Conservation (phyloP, 2,329 filamentous ascomycete species). For the Arthroderma sp. region DNA sequence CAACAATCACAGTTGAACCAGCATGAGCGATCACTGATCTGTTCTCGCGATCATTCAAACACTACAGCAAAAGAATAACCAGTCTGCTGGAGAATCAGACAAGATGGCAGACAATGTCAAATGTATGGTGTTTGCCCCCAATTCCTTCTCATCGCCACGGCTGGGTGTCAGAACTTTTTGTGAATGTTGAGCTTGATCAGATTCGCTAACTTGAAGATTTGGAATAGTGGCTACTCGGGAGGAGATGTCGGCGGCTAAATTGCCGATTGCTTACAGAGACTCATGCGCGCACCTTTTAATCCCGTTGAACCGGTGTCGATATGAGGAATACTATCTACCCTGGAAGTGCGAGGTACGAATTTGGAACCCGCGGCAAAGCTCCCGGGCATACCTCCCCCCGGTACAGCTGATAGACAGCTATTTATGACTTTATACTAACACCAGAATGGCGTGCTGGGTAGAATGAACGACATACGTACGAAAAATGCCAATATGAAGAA, state of each 20-base stretch:
- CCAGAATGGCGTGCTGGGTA: slow-evolving; percentile 26
- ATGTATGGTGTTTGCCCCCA: no score
- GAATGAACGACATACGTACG: slow-evolving; percentile 95
- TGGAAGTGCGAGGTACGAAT: slow-evolving; percentile 85
- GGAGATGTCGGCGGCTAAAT: slow-evolving; percentile 82
- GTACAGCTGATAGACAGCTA: background rate
- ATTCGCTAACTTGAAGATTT: no score
- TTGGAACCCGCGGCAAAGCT: slow-evolving; percentile 3
- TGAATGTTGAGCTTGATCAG: no score
- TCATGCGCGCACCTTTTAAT: slow-evolving; percentile 91
- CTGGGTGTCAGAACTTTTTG: no score
- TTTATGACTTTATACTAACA: no score
- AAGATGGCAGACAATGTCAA: no score
- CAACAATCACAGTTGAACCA: no score
- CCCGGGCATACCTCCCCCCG: background rate
- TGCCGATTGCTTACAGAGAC: slow-evolving; percentile 86
- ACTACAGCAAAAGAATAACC: no score
- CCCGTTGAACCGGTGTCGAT: slow-evolving; percentile 87
- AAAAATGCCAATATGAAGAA: slow-evolving; percentile 98
- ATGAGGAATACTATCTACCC: slow-evolving; percentile 81
- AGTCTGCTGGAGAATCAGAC: no score
- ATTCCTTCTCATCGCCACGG: no score
- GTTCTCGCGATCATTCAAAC: no score
- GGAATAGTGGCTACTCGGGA: slow-evolving; percentile 54
- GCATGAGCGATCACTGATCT: no score